Evolutionary conservation across 2,329 filamentous ascomycete genomes (phyloP).

Genomic region (Colletotrichum cereale): DNA sequence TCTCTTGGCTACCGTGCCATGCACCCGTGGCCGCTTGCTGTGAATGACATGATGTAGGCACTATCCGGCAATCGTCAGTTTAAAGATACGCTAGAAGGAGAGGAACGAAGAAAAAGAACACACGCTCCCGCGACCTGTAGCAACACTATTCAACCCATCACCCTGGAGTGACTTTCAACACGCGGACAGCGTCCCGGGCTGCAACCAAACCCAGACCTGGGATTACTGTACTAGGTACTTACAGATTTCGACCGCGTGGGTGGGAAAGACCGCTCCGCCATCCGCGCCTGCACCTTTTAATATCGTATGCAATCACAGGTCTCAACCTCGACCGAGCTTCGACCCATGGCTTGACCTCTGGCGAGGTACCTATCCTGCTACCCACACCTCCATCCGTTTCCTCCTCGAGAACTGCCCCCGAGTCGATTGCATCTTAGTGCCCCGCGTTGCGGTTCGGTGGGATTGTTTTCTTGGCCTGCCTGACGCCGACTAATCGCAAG

Average conservation of each 20-base stretch:
- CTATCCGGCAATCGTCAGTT: not conserved
- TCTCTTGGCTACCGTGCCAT: not conserved
- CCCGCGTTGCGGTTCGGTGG: constrained; percentile 10
- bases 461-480: not conserved
- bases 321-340: not conserved
- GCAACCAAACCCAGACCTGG: constrained; percentile 14
- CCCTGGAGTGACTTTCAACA: too few relatives aligned
- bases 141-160: not conserved
- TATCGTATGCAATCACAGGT: not conserved
- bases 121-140: not conserved
- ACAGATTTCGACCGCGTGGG: not conserved
- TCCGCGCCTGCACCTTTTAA: not conserved
- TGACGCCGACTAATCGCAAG: constrained; percentile 10
- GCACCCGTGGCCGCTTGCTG: not conserved
- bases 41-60: not conserved
- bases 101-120: not conserved
- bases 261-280: not conserved
- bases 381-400: not conserved
- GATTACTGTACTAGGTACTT: constrained; percentile 8
- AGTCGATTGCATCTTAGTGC: not conserved
- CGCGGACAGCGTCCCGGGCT: not conserved
- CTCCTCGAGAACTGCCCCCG: not conserved
- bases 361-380: not conserved
- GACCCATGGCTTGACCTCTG: not conserved
- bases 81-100: not conserved